These are phyloP conservation scores for Metarhizium robertsii DNA, from an alignment of 2,329 filamentous ascomycete species.

Conservation along the genomic window DNA sequence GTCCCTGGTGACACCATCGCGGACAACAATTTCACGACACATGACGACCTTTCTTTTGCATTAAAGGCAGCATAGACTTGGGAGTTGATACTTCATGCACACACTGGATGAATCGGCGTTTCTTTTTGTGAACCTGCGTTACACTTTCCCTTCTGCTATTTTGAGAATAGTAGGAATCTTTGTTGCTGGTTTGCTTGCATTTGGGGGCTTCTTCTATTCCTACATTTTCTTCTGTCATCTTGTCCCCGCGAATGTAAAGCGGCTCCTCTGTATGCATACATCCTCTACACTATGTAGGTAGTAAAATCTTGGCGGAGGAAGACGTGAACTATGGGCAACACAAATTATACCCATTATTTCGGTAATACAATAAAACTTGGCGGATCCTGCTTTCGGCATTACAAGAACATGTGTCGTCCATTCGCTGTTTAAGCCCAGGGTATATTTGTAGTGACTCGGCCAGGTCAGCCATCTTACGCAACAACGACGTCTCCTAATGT, in stretches of 20 bases:
- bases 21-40: constrained; percentile 13
- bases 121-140: constrained; percentile 2
- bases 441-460: no score
- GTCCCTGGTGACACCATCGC: constrained; percentile 12
- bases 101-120: constrained; percentile 24
- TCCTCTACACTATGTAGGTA: constrained; percentile 1
- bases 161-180: neutral
- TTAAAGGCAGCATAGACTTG: constrained; percentile 27
- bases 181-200: neutral
- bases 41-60: constrained; percentile 23
- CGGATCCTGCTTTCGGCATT: neutral
- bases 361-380: neutral
- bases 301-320: neutral
- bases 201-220: neutral
- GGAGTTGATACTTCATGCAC: constrained; percentile 18
- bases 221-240: neutral
- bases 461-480: no score
- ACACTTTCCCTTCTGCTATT: neutral
- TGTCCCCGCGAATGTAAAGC: neutral
- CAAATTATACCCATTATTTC: neutral
- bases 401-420: neutral
- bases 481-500: no score
- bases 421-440: no score
- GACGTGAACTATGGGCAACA: neutral
- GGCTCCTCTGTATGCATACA: neutral